phyloP scores from a whole-genome alignment of 495 filamentous ascomycete species.

The Pseudevernia furfuracea region DNA sequence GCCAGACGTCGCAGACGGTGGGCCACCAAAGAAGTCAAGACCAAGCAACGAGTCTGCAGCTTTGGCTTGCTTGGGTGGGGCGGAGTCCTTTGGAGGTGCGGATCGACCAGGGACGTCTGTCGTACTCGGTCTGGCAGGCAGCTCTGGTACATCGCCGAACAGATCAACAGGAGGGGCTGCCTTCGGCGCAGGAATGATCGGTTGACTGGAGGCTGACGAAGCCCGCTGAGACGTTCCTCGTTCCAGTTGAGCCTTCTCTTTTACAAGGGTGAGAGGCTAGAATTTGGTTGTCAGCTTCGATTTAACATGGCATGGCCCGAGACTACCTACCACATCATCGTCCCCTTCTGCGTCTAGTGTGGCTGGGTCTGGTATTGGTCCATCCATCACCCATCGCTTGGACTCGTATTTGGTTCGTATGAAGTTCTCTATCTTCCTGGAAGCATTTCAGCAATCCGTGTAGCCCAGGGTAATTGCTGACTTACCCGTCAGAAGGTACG shows the following conservation, averaged over 20 bases:
- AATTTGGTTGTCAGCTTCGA: slow-evolving; percentile 4
- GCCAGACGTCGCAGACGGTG: slow-evolving; percentile 52
- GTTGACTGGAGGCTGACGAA: slow-evolving; percentile 36
- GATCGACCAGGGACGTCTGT: slow-evolving; percentile 52
- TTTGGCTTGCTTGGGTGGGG: slow-evolving; percentile 57
- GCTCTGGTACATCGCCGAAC: slow-evolving; percentile 51
- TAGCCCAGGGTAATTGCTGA: slow-evolving; percentile 16
- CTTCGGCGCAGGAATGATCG: slow-evolving; percentile 35
- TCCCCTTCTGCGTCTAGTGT: slow-evolving; percentile 79
- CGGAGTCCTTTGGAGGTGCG: slow-evolving; percentile 58
- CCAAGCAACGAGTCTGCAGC: slow-evolving; percentile 82
- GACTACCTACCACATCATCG: slow-evolving; percentile 62
- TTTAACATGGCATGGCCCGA: neutral
- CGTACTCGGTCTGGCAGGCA: slow-evolving; percentile 56
- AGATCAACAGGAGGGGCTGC: slow-evolving; percentile 48
- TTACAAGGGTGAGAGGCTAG: slow-evolving; percentile 63
- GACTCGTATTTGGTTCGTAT: slow-evolving; percentile 97
- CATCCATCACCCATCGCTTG: slow-evolving; percentile 98
- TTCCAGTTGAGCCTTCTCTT: slow-evolving; percentile 64
- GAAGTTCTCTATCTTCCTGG: slow-evolving; percentile 95
- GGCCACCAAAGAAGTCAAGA: slow-evolving; percentile 81
- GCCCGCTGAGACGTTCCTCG: slow-evolving; percentile 48
- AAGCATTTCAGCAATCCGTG: slow-evolving; percentile 15
- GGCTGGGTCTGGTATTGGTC: slow-evolving; percentile 80
- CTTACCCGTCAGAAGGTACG: slow-evolving; percentile 85